Evolutionary conservation across 768 basidiomycete species (phyloP), one percentile per base, ranked within the genome.

Genomic region (Pleurotus cornucopiae): DNA sequence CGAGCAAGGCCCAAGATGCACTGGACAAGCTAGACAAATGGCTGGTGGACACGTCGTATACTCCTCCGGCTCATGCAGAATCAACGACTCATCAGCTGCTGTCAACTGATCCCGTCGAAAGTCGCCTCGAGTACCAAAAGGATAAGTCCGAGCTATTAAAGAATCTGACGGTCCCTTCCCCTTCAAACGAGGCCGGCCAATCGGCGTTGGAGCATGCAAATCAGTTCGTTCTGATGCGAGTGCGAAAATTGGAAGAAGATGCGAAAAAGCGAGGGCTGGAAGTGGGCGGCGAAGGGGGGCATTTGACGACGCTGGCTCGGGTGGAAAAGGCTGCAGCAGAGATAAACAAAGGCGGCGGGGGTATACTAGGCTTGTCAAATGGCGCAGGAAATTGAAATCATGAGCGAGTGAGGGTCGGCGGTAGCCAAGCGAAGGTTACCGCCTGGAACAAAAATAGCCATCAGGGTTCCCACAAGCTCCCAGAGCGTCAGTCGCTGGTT

Each of bases 211-310:
- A 69, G 48, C 71, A 73, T 37, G 82, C 82, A 5, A 84, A 77
- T 58, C 64, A 66, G 30, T 71, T 71, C 1, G 78, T 89, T 23
- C 66, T 81, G 11, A 71, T 70, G 41, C 80, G 86, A 48, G 69
- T 89, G 55, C 74, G 72, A 64, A 76, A 73, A 61, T 80, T 82
- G 9, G 77, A 81, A 55, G 73, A 73, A 55, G 68, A 76, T 54
- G 75, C 77, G 4, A 71, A 73, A 13, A 65, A 71, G 49, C 64
- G 69, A 20, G 71, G 74, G 6, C 55, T 74, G 37, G 60, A 61
- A 34, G 60, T 61, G 2, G 56, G 70, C 5, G 71, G 73, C 6
- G 72, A 75, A 48, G 77, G 76, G 4, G 70, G 73, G 0, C 76
- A 75, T 20, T 64, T 69, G 58, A 74, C 76, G 1, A 81, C 80